Evolutionary conservation across 2,329 filamentous ascomycete genomes (phyloP).

Genomic region (Mariannaea elegans): DNA sequence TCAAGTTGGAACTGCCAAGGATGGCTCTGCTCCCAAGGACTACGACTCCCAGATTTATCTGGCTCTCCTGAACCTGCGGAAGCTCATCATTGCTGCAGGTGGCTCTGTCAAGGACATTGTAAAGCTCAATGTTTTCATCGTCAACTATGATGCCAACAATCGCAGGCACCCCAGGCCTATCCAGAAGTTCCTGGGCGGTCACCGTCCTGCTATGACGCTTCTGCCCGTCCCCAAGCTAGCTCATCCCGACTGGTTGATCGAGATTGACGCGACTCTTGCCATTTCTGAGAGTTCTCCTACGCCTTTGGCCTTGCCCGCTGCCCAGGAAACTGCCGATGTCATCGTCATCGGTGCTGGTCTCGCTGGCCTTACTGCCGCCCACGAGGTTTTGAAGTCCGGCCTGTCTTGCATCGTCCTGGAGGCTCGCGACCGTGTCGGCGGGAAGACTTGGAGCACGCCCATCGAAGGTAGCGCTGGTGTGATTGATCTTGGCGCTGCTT

Average conservation of each 20-base stretch:
- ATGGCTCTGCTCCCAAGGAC: slow-evolving; percentile 45
- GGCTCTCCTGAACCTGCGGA: slow-evolving; percentile 49
- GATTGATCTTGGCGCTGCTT: slow-evolving; percentile 64
- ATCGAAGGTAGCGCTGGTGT: slow-evolving; percentile 43
- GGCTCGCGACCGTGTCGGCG: slow-evolving; percentile 57
- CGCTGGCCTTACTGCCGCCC: slow-evolving; percentile 47
- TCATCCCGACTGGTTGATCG: slow-evolving; percentile 49
- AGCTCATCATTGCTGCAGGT: slow-evolving; percentile 47
- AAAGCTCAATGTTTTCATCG: slow-evolving; percentile 54
- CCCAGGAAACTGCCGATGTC: slow-evolving; percentile 32
- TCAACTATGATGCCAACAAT: slow-evolving; percentile 50
- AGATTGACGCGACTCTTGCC: slow-evolving; percentile 53
- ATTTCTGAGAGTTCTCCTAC: slow-evolving; percentile 18
- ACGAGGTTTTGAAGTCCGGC: slow-evolving; percentile 43
- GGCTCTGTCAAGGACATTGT: slow-evolving; percentile 48
- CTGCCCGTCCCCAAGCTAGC: slow-evolving; percentile 53
- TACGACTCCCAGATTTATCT: slow-evolving; percentile 54
- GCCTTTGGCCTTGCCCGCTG: slow-evolving; percentile 13
- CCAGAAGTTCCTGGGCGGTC: slow-evolving; percentile 47
- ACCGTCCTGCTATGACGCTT: slow-evolving; percentile 53
- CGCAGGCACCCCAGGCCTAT: slow-evolving; percentile 49
- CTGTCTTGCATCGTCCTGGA: slow-evolving; percentile 55
- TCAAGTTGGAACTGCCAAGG: slow-evolving; percentile 45
- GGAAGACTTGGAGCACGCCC: slow-evolving; percentile 56
- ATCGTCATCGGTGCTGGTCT: slow-evolving; percentile 56